Evolutionary conservation across 371 early-diverging fungal genomes (phyloP).

Genomic region (Apophysomyces elegans): DNA sequence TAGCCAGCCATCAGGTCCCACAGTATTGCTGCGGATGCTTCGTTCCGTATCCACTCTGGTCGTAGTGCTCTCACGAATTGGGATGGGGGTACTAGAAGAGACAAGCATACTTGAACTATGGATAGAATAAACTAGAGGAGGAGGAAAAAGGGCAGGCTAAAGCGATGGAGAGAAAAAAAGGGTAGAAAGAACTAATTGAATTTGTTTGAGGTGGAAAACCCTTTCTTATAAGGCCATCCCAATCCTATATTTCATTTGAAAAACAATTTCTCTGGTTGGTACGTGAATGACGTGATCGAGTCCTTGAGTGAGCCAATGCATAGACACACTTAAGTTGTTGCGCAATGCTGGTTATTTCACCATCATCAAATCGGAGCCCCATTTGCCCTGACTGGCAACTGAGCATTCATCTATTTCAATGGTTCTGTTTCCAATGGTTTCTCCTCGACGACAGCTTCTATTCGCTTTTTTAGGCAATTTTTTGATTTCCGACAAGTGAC

Average conservation of each 20-base stretch:
- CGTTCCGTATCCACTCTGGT: conserved; percentile 15
- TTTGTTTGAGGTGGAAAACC: no score
- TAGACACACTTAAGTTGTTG: background rate
- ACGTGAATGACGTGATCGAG: background rate
- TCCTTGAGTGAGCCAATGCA: conserved; percentile 7
- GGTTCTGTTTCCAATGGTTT: conserved; percentile 3
- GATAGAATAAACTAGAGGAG: background rate
- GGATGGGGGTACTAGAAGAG: background rate
- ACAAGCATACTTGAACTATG: background rate
- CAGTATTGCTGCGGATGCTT: conserved; percentile 30
- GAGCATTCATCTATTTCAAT: background rate
- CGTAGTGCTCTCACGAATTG: background rate
- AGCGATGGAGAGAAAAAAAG: background rate
- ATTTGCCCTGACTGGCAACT: background rate
- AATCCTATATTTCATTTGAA: background rate
- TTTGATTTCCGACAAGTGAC: background rate
- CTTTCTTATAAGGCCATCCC: no score
- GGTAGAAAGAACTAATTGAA: background rate
- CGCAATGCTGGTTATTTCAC: background rate
- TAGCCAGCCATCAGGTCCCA: conserved; percentile 27
- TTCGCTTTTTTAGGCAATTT: background rate
- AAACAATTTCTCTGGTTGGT: background rate
- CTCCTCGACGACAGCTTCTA: no score
- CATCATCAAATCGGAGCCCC: background rate
- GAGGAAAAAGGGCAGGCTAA: background rate